phyloP scores from a whole-genome alignment of 164 flowering plant species.

The Chloranthus sessilifolius region DNA sequence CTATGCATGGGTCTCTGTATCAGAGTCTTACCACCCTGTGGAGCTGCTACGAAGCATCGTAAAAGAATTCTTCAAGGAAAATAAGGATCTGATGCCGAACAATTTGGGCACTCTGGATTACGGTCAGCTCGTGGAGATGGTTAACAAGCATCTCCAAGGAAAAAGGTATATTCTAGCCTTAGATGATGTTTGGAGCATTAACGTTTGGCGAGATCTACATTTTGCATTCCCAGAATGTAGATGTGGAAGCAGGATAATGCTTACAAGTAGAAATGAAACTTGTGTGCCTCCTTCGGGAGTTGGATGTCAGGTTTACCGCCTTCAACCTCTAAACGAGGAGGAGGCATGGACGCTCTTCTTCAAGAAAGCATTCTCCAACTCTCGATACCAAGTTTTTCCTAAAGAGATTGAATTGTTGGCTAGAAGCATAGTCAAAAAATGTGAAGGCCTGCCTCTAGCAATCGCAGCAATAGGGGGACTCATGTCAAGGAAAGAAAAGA shows the following conservation, averaged over 20 bases:
- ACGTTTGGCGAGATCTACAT: not conserved
- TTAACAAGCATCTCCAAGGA: not conserved
- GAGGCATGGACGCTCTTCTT: no score
- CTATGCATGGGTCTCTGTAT: conserved; percentile 2
- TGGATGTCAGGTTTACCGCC: not conserved
- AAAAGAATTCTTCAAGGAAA: not conserved
- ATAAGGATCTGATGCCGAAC: not conserved
- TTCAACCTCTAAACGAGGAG: not conserved
- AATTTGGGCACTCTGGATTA: not conserved
- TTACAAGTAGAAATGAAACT: no score
- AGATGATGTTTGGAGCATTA: conserved; percentile 21
- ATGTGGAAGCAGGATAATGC: no score
- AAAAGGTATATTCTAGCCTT: conserved; percentile 15
- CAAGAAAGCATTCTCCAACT: no score
- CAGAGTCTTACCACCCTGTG: not conserved
- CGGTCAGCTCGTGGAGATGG: not conserved
- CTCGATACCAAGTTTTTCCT: no score
- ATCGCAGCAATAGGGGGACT: no score
- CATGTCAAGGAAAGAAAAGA: not conserved
- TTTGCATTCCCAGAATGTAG: conserved; percentile 3
- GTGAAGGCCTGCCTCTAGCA: no score
- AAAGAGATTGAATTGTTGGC: no score
- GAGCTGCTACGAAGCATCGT: not conserved
- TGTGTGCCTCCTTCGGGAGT: not conserved
- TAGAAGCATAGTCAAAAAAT: no score